These are phyloP conservation scores for Pseudogymnoascus sp. DNA, from an alignment of 2,329 filamentous ascomycete genomes.

Conservation along the genomic window DNA sequence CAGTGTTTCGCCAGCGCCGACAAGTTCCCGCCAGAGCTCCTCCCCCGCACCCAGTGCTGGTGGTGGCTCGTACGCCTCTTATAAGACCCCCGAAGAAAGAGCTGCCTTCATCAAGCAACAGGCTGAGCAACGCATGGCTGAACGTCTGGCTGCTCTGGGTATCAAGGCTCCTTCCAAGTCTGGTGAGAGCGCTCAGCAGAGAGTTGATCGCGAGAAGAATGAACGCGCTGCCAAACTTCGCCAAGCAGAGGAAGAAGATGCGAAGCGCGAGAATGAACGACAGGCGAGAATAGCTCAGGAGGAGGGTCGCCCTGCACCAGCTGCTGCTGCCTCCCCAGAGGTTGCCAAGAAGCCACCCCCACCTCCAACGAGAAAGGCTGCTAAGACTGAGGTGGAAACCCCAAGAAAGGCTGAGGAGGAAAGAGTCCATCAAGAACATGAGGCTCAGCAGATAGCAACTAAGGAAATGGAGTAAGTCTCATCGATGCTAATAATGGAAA, in stretches of 20 bases:
- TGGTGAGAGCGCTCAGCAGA: constrained; percentile 73
- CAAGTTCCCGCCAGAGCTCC: constrained; percentile 29
- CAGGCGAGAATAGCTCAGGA: constrained; percentile 40
- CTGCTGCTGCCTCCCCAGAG: constrained; percentile 15
- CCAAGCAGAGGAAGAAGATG: constrained; percentile 90
- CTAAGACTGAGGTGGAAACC: constrained; percentile 50
- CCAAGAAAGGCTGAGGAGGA: constrained; percentile 57
- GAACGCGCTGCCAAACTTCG: constrained; percentile 81
- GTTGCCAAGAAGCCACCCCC: constrained; percentile 63
- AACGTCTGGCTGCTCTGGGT: constrained; percentile 85
- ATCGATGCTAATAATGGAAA: neutral
- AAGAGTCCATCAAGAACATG: constrained; percentile 60
- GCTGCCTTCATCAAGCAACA: constrained; percentile 96
- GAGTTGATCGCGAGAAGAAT: constrained; percentile 76
- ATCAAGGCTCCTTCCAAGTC: constrained; percentile 75
- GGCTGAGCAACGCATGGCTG: constrained; percentile 93
- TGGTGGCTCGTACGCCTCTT: constrained; percentile 65
- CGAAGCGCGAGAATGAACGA: constrained; percentile 76
- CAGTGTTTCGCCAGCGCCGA: constrained; percentile 37
- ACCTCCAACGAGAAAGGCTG: constrained; percentile 67
- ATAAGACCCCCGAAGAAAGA: constrained; percentile 85
- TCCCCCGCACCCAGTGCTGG: constrained; percentile 36
- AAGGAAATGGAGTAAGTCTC: constrained; percentile 71
- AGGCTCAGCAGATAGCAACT: constrained; percentile 64
- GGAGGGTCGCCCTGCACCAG: constrained; percentile 24